Percentiles rank a stretch among this genome's conserved stretches.
Evolutionary conservation across 2,329 filamentous ascomycete species (phyloP).

Genomic region (Hypoxylon sp.): DNA sequence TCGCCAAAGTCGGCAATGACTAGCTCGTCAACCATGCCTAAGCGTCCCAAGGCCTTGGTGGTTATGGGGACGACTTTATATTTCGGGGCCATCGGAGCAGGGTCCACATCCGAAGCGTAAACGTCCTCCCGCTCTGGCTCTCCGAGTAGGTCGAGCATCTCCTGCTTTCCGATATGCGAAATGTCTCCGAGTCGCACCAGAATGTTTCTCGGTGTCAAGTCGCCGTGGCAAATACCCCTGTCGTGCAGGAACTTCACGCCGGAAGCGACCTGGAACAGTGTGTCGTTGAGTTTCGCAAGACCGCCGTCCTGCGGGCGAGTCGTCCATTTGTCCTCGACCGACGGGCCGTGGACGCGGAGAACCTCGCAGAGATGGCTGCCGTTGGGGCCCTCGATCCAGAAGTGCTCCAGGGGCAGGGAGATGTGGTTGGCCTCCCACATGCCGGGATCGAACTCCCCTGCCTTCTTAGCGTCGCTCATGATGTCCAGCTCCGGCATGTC

Average conservation of each 20-base stretch:
- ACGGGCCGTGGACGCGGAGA: constrained; percentile 8
- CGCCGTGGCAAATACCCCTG: constrained; percentile 18
- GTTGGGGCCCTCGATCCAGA: constrained; percentile 27
- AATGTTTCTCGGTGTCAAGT: constrained; percentile 13
- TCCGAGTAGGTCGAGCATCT: constrained; percentile 1
- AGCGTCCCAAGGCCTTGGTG: no score
- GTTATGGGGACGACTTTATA: not conserved
- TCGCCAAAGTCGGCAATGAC: constrained; percentile 19
- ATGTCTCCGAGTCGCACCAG: not conserved
- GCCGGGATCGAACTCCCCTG: constrained; percentile 6
- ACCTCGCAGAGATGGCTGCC: constrained; percentile 21
- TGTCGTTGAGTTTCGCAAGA: not conserved
- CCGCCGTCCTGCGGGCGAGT: not conserved
- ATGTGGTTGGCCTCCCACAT: constrained; percentile 11
- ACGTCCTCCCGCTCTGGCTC: not conserved
- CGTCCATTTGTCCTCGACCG: not conserved
- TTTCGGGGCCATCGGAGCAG: constrained; percentile 5
- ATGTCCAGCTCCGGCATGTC: not conserved
- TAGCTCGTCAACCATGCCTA: not conserved
- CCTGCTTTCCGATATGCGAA: constrained; percentile 2
- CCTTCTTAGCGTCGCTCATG: not conserved
- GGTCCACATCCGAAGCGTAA: not conserved
- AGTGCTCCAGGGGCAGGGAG: constrained; percentile 18
- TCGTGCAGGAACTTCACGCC: constrained; percentile 14
- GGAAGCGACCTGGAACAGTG: not conserved